Base-by-base conservation (phyloP, 1,139 yeast genomes). In the Hemisphaericaspora xylanilytica region DNA sequence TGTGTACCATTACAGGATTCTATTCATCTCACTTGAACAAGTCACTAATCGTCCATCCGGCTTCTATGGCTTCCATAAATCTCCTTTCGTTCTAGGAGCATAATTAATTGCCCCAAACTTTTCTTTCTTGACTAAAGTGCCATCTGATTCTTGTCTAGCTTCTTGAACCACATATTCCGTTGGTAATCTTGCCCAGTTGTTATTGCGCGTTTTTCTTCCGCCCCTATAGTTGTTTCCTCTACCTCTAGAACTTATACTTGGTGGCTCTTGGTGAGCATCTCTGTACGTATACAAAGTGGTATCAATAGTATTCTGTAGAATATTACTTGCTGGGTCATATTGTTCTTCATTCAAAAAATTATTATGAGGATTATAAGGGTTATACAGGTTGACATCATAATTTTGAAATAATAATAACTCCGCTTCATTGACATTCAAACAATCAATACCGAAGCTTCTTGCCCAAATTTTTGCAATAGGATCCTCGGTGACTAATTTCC, bases 401-500 rank as follows among this genome's bases (percentile, higher is more conserved):
- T 59, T 61, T 39, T 65, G 63, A 43, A 73, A 63, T 10, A 70
- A 55, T 14, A 71, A 53, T 24, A 67, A 57, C 45, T 78, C 81
- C 1, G 80, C 79, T 49, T 77, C 79, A 44, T 70, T 73, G 12
- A 79, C 67, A 45, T 73, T 74, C 47, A 75, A 52, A 37, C 80
- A 73, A 29, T 66, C 67, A 32, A 80, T 61, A 1, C 80, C 80
- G 53, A 66, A 80, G 43, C 81, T 67, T 33, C 61, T 59, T n/a
- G 75, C 69, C 85, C 85, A 80, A 6, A 73, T 65, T 30, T 64
- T 63, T 5, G 80, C 70, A 4, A 71, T 62, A 1, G 70, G 52
- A 45, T 80, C 84, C 52, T 80, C 85, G 2, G 82, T 71, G 4
- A 79, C 67, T 22, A 79, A 56, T 34, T 60, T 61, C 85, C 85